Evolutionary conservation across 306 rosid genomes (phyloP), one percentile per base, ranked within the genome.

Genomic region (Oemleria cerasiformis): DNA sequence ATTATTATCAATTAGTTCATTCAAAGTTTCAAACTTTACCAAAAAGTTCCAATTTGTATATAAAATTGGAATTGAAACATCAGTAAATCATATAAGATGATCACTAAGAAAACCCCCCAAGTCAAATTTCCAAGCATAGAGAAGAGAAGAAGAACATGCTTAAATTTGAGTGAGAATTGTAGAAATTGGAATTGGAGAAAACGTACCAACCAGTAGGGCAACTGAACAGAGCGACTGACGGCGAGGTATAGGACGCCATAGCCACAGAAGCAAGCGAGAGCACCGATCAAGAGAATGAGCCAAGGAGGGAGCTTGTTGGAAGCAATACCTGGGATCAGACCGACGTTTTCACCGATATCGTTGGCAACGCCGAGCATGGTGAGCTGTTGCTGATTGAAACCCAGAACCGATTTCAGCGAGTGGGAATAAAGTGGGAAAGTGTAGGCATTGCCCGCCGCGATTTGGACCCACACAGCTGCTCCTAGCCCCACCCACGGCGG

Each of bases 401-500:
- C 92, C 64, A 91, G 71, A 67, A 85, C 86, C 0, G 92, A 83
- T 69, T 89, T 91, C 67, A 91, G 77, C 11, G 96, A 73, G 74
- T 83, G 88, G 40, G 97, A 91, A 58, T 91, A 91, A 3, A 88
- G 91, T 0, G 92, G 87, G 67, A 91, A 91, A 9, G 75, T 79
- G 76, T 71, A 83, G 5, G 84, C 68, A 61, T 84, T 87, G 62
- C 96, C 97, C 0, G 90, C 76, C 0, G 87, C 92, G 20, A 88
- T 81, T 57, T 85, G 91, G 23, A 88, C 77, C 97, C 97, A 91
- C 8, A 88, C 96, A 0, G 91, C 85, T 9, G 91, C 97, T 75
- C 92, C 96, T 9, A 91, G 73, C 0, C 92, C 97, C 75, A 91
- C 96, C 97, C 97, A 91, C 47, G 96, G 97, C 36, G 97, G 97